Conservation (phyloP, 345 rosid genomes). For the Eutrema yunnanense region DNA sequence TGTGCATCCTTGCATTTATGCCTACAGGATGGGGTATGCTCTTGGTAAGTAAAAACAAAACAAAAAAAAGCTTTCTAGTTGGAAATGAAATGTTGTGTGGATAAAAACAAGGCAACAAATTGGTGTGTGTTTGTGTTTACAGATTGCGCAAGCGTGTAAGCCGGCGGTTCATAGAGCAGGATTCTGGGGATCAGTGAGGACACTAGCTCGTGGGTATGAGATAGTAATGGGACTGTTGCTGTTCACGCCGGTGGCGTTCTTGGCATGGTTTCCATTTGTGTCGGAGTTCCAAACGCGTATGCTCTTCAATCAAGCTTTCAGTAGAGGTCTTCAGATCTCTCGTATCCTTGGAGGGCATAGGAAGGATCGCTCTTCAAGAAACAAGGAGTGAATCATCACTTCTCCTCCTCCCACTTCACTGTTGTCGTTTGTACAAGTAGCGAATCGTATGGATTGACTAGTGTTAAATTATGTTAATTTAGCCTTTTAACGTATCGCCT, state of each 20-base stretch:
- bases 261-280: constrained; percentile 98
- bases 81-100: neutral
- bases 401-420: neutral
- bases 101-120: neutral
- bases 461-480: neutral
- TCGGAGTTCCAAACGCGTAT: constrained; percentile 98
- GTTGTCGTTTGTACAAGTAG: constrained; percentile 8
- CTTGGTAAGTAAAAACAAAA: constrained; percentile 40
- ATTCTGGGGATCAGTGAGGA: constrained; percentile 85
- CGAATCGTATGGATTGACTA: neutral
- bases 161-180: constrained; percentile 66
- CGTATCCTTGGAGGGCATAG: constrained; percentile 95
- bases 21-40: constrained; percentile 99
- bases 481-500: neutral
- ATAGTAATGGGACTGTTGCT: constrained; percentile 85
- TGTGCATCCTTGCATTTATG: constrained; percentile 96
- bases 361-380: constrained; percentile 72
- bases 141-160: constrained; percentile 97
- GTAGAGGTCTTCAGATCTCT: constrained; percentile 98
- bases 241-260: constrained; percentile 96
- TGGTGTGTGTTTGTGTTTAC: neutral
- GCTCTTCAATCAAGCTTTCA: constrained; percentile 99
- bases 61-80: neutral
- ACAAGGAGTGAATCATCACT: constrained; percentile 48
- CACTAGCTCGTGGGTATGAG: constrained; percentile 95